Evolutionary conservation across 2,329 filamentous ascomycete species (phyloP), one percentile per base, ranked within the genome.

Genomic region (Aspergillus carbonarius): DNA sequence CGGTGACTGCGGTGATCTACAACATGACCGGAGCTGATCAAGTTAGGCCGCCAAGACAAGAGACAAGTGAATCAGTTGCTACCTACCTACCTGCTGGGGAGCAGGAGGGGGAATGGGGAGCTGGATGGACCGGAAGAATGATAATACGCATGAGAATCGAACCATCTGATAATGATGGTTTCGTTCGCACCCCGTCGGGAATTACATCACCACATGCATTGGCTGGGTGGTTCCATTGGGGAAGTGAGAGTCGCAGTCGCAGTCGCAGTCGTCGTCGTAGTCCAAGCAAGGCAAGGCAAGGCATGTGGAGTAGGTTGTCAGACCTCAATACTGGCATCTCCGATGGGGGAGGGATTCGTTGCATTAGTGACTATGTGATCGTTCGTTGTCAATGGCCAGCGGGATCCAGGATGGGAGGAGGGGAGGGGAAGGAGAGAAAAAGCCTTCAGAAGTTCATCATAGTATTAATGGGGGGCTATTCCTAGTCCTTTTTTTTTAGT

Each of bases 161-260:
- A 48, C 44, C 44, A 48, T 48, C 25, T 48, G 44, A 48, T 18
- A 48, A 32, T 27, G 44, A 48, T 48, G 44, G 44, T 48, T 48
- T 48, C 44, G 44, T 48, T 15, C 44, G 25, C n/a, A 10, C 15
- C n/a, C 20, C 44, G n/a, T 27, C 44, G 44, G 44, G 44, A 32
- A 48, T 48, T 48, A 48, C 44, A 48, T 48, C 44, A 48, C 44
- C 44, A 48, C 44, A 48, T 42, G 39, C 25, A 18, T 32, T 20
- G 40, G 5, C 23, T 6, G 42, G 42, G 42, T 47, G 42, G 42
- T 47, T 47, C 42, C 42, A 47, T 47, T 25, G 20, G 13, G 6
- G 5, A 9, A 25, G 23, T 47, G 20, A 30, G 27, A 18, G 25
- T 30, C 39, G 39, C 20, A 42, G 18, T 40, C 17, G 17, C 18